phyloP scores from a whole-genome alignment of 2,329 filamentous ascomycete genomes.

The Ophiostoma ips region DNA sequence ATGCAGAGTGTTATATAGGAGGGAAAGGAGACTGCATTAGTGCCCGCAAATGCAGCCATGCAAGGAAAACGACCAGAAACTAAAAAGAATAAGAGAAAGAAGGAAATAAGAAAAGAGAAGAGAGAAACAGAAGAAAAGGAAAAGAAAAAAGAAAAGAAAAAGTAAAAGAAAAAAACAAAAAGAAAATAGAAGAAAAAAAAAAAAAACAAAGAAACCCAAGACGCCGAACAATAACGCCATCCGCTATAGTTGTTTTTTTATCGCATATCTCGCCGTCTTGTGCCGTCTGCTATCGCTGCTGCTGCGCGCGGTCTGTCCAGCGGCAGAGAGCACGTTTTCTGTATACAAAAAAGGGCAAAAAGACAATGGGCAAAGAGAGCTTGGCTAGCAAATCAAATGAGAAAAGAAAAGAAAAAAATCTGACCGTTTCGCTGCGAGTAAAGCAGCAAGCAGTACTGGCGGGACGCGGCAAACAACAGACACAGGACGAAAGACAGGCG shows the following conservation, averaged over 20 bases:
- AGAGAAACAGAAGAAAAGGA: not conserved
- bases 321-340: not conserved
- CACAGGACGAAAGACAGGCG: not conserved
- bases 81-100: not conserved
- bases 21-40: not conserved
- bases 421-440: too few species aligned
- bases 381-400: not conserved
- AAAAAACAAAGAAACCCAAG: not conserved
- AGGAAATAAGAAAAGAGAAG: not conserved
- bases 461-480: not conserved
- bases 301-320: too few species aligned
- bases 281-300: not conserved
- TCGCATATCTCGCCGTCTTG: not conserved
- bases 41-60: not conserved
- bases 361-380: not conserved
- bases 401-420: not conserved
- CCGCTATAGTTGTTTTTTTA: not conserved
- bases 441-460: too few species aligned
- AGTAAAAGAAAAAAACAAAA: not conserved
- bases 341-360: not conserved
- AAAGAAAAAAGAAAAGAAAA: conserved; percentile 6
- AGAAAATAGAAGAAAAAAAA: not conserved
- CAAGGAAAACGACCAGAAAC: not conserved
- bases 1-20: not conserved
- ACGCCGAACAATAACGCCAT: not conserved